Evolutionary conservation across 2,329 filamentous ascomycete species (phyloP).

Genomic region (Diaporthe sp.): DNA sequence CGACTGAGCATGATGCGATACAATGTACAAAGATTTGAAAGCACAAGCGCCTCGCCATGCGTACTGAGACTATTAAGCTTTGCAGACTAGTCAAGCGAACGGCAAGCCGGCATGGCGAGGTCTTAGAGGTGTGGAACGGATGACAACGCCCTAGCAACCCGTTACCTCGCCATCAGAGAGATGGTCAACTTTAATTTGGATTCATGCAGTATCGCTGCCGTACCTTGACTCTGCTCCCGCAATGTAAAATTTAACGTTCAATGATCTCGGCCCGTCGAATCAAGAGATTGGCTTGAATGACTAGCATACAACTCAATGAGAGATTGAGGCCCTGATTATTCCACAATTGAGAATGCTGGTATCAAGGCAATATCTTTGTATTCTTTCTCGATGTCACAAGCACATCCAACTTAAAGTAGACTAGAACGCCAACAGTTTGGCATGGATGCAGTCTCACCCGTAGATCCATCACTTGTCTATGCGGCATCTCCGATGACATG

Average conservation of each 20-base stretch:
- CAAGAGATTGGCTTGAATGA: background rate
- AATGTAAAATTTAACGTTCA: background rate
- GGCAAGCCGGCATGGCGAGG: background rate
- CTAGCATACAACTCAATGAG: too few species aligned
- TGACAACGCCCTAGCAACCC: too few species aligned
- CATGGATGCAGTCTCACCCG: too few species aligned
- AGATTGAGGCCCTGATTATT: too few species aligned
- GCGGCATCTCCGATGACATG: too few species aligned
- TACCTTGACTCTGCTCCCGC: background rate
- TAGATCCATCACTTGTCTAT: too few species aligned
- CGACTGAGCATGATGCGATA: background rate
- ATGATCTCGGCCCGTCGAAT: background rate
- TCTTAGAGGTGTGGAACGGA: background rate
- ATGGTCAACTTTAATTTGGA: background rate
- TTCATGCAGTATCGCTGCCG: background rate
- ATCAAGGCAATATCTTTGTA: too few species aligned
- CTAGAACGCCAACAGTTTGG: too few species aligned
- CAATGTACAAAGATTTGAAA: background rate
- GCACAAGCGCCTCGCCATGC: background rate
- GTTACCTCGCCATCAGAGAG: background rate
- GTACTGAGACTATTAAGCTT: background rate
- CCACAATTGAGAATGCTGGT: too few species aligned
- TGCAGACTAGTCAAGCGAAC: background rate
- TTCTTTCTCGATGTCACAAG: too few species aligned
- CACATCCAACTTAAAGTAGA: too few species aligned